Conservation (phyloP, 768 basidiomycete genomes). For the Russula olivacea region DNA sequence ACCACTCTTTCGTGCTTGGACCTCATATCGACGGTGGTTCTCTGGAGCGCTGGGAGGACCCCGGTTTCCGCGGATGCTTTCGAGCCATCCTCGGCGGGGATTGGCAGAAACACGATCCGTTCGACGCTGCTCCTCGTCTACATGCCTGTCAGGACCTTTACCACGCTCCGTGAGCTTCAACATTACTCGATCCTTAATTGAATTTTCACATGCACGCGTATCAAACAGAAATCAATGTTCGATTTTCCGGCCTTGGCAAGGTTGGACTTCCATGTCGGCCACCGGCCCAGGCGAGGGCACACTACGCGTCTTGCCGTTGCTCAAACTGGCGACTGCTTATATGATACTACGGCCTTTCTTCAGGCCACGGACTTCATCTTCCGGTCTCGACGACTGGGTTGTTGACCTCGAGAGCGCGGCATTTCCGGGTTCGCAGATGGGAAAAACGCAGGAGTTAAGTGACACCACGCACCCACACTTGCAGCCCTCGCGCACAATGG, state of each 20-base stretch:
- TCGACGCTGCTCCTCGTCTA: constrained; percentile 53
- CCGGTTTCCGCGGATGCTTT: constrained; percentile 52
- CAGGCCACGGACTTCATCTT: constrained; percentile 37
- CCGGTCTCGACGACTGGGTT: constrained; percentile 34
- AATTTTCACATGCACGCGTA: background rate
- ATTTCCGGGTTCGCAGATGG: constrained; percentile 28
- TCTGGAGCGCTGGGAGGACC: constrained; percentile 73
- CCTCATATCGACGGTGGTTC: constrained; percentile 59
- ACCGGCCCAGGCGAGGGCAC: constrained; percentile 68
- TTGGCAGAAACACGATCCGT: constrained; percentile 64
- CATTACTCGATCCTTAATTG: background rate
- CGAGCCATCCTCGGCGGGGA: constrained; percentile 53
- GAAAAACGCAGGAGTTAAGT: constrained; percentile 43
- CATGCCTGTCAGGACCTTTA: constrained; percentile 39
- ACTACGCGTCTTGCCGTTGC: constrained; percentile 60
- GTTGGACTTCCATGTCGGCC: constrained; percentile 43
- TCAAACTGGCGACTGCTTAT: constrained; percentile 63
- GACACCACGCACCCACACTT: constrained; percentile 62
- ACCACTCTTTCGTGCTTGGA: constrained; percentile 58
- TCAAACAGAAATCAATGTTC: constrained; percentile 25
- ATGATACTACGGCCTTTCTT: constrained; percentile 75
- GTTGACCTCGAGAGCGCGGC: constrained; percentile 27
- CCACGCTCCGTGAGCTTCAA: constrained; percentile 17
- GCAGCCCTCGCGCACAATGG: constrained; percentile 57
- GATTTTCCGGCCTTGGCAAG: constrained; percentile 54